Evolutionary conservation across 768 basidiomycete genomes (phyloP).

Genomic region (Kwoniella dendrophila): DNA sequence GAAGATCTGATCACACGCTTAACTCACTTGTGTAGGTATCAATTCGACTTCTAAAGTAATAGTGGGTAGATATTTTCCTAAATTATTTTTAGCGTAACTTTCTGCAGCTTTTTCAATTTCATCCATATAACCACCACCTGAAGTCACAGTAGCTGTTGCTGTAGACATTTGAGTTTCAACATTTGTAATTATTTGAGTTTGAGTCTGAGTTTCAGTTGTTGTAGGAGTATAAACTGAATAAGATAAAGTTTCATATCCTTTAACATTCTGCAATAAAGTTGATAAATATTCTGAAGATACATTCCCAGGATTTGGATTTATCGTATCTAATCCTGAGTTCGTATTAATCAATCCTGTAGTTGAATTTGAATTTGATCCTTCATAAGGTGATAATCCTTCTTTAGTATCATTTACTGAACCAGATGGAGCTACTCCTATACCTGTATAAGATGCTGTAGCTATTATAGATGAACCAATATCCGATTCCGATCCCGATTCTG

Average conservation of each 20-base stretch:
- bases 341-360: conserved; percentile 19
- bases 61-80: conserved; percentile 46
- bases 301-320: conserved; percentile 25
- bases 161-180: conserved; percentile 11
- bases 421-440: conserved; percentile 34
- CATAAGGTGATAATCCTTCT: conserved; percentile 25
- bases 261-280: conserved; percentile 33
- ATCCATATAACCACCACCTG: conserved; percentile 19
- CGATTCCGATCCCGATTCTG: not conserved
- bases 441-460: conserved; percentile 24
- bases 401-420: not conserved
- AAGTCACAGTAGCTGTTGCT: conserved; percentile 16
- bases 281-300: conserved; percentile 30
- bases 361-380: conserved; percentile 22
- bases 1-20: too few relatives aligned
- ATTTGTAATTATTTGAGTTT: not conserved
- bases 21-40: conserved; percentile 54
- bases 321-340: conserved; percentile 30
- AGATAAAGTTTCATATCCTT: conserved; percentile 42
- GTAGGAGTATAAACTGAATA: conserved; percentile 43
- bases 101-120: conserved; percentile 36
- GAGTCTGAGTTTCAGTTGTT: conserved; percentile 11
- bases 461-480: not conserved
- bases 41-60: conserved; percentile 51
- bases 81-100: conserved; percentile 35